Conservation (phyloP, 169 alveolate species). For the Eimeria zaria region DNA sequence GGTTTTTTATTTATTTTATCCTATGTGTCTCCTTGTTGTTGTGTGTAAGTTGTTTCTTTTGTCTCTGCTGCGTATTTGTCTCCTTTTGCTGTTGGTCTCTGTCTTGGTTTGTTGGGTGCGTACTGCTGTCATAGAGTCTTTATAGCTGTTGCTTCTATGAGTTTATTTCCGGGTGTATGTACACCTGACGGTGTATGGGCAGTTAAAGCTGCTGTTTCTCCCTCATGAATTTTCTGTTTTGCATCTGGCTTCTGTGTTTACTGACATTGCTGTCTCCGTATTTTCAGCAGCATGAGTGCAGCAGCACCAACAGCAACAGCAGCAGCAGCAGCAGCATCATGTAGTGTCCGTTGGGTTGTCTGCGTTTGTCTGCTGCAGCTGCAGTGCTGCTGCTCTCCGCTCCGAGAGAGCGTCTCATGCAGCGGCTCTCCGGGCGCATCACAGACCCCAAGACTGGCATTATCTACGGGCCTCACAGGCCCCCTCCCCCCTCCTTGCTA, state of each 20-base stretch:
- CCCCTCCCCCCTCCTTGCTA: slow-evolving; percentile 20
- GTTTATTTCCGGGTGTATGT: too few species aligned
- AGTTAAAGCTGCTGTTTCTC: background rate
- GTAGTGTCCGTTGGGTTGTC: background rate
- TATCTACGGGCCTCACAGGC: slow-evolving; percentile 37
- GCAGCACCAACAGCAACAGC: too few species aligned
- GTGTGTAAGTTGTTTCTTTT: too few species aligned
- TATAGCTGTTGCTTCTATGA: too few species aligned
- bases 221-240: too few species aligned
- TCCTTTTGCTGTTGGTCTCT: background rate
- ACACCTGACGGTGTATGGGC: background rate
- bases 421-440: background rate
- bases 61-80: background rate
- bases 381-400: background rate
- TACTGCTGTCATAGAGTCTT: too few species aligned
- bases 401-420: background rate
- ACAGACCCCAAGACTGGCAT: slow-evolving; percentile 24
- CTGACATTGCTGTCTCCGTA: too few species aligned
- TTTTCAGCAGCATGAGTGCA: too few species aligned
- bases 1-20: background rate
- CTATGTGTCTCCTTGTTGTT: slow-evolving; percentile 13
- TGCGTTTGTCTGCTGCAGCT: slow-evolving; percentile 44
- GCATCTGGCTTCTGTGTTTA: background rate
- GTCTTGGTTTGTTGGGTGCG: background rate
- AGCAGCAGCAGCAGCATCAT: too few species aligned